Percentiles rank a stretch among this genome's conserved stretches.
phyloP scores from a whole-genome alignment of 495 filamentous ascomycete genomes.

The Aspergillus avenaceus region DNA sequence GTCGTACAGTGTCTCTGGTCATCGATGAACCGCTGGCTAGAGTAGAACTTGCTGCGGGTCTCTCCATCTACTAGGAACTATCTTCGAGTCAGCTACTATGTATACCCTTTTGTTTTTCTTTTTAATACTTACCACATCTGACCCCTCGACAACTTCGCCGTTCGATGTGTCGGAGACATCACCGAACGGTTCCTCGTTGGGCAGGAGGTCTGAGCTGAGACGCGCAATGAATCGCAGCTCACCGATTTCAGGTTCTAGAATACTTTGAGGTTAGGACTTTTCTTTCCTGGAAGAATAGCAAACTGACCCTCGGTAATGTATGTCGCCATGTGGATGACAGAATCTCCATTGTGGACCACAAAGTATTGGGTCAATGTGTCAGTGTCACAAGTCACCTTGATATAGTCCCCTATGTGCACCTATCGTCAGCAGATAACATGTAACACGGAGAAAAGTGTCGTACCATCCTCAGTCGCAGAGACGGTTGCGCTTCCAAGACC shows the following conservation, averaged over 20 bases:
- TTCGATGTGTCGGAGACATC: constrained; percentile 51
- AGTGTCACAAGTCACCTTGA: constrained; percentile 59
- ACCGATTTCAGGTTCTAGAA: constrained; percentile 50
- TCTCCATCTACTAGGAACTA: constrained; percentile 54
- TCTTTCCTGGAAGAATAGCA: not conserved
- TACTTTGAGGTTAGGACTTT: not conserved
- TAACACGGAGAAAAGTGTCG: constrained; percentile 25
- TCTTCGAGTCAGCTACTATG: not conserved
- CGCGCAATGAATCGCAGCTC: constrained; percentile 64
- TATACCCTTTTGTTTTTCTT: not conserved
- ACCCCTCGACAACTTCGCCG: constrained; percentile 53
- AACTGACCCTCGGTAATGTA: constrained; percentile 48
- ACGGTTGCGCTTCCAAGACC: constrained; percentile 59
- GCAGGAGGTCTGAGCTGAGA: constrained; percentile 50
- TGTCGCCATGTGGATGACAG: constrained; percentile 60
- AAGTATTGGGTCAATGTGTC: constrained; percentile 60
- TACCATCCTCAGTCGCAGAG: constrained; percentile 37
- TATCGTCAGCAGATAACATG: constrained; percentile 1
- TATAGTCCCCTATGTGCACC: constrained; percentile 39
- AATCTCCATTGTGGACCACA: constrained; percentile 55
- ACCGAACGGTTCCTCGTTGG: constrained; percentile 43
- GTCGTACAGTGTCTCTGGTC: constrained; percentile 53
- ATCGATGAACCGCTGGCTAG: constrained; percentile 62
- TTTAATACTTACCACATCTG: constrained; percentile 45
- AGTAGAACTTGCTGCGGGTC: constrained; percentile 68